Conservation (phyloP, 2,329 filamentous ascomycete genomes). For the Aspergillus tamarii region DNA sequence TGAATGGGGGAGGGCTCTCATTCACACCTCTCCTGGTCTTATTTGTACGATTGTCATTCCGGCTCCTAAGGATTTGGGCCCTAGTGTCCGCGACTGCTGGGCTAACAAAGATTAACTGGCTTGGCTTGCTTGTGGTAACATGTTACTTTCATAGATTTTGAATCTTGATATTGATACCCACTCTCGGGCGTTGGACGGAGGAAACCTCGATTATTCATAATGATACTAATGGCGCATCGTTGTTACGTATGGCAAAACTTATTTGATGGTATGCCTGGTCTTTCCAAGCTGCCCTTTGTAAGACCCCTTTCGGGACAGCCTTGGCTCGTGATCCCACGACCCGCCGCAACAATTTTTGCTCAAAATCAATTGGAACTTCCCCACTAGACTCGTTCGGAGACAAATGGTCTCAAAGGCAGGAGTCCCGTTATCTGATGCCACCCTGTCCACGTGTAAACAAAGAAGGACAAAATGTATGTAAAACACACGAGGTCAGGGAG, state of each 20-base stretch:
- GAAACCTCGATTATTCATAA: not conserved
- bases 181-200: not conserved
- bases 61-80: not conserved
- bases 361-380: not conserved
- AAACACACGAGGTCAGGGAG: not conserved
- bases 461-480: not conserved
- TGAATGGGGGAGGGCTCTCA: not conserved
- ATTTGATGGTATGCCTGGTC: not conserved
- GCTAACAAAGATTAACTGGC: not conserved
- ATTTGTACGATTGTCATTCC: not conserved
- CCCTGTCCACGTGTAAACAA: not conserved
- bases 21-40: not conserved
- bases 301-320: not conserved
- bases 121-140: not conserved
- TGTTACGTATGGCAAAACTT: not conserved
- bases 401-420: not conserved
- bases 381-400: not conserved
- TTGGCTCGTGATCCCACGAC: not conserved
- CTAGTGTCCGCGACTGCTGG: not conserved
- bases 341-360: not conserved
- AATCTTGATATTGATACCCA: not conserved
- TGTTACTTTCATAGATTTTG: not conserved
- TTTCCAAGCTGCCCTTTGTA: not conserved
- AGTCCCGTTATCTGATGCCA: not conserved
- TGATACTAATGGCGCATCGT: not conserved